Conservation (phyloP, 495 filamentous ascomycete genomes). For the Hyaloscypha variabilis region DNA sequence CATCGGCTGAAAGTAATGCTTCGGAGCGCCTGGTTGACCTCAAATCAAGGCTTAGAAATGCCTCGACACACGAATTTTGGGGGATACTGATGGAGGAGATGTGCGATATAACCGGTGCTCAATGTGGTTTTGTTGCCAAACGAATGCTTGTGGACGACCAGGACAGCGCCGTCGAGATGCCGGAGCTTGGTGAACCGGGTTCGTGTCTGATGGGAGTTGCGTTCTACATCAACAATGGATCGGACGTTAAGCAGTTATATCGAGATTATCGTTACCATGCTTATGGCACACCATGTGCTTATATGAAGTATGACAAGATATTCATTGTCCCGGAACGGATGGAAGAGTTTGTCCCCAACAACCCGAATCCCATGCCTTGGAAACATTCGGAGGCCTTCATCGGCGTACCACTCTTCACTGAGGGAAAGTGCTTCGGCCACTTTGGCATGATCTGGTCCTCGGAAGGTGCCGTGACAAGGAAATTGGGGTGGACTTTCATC, state of each 20-base stretch:
- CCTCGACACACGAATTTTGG: conserved; percentile 69
- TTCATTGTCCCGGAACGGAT: conserved; percentile 70
- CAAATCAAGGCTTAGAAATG: conserved; percentile 58
- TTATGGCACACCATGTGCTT: conserved; percentile 61
- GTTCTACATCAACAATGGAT: conserved; percentile 70
- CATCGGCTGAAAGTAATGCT: conserved; percentile 59
- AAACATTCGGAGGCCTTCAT: conserved; percentile 68
- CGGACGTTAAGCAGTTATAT: conserved; percentile 53
- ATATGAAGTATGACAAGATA: conserved; percentile 76
- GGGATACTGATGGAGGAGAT: conserved; percentile 66
- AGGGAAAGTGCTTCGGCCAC: conserved; percentile 72
- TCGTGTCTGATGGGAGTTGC: conserved; percentile 68
- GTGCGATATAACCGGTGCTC: conserved; percentile 63
- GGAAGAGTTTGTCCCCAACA: conserved; percentile 58
- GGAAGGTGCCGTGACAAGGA: conserved; percentile 58
- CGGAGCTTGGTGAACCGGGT: conserved; percentile 55
- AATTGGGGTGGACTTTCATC: conserved; percentile 68
- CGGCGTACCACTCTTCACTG: conserved; percentile 70
- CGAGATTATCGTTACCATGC: conserved; percentile 66
- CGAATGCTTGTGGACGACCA: conserved; percentile 64
- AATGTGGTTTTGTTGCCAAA: conserved; percentile 74
- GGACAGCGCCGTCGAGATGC: conserved; percentile 57
- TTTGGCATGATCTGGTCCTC: conserved; percentile 76
- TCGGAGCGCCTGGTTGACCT: conserved; percentile 64
- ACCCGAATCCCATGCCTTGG: conserved; percentile 60